Percentiles rank a stretch among this genome's conserved stretches.
Conservation (phyloP, 345 rosid species). For the Pistacia atlantica region DNA sequence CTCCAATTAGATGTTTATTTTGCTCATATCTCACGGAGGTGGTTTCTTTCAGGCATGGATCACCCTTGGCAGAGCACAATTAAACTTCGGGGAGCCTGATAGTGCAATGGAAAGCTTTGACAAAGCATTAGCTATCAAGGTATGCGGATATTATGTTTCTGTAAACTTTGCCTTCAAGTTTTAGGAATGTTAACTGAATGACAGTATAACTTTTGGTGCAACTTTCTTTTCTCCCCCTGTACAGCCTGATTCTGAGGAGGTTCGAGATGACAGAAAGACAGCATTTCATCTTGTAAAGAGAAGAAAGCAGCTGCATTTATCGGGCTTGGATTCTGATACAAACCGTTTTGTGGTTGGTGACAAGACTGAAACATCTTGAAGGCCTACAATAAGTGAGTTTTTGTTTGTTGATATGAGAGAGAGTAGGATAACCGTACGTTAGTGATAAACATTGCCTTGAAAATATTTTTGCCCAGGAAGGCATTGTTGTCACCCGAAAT, state of each 20-base stretch:
- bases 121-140: slow-evolving; percentile 70
- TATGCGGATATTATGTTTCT: slow-evolving; percentile 13
- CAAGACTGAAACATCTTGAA: slow-evolving; percentile 34
- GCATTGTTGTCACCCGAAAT: too few relatives aligned
- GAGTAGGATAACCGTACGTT: too few relatives aligned
- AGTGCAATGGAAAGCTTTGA: slow-evolving; percentile 74
- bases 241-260: slow-evolving; percentile 65
- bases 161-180: neutral
- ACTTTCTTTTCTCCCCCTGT: neutral
- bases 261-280: slow-evolving; percentile 55
- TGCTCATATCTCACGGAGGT: neutral
- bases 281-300: slow-evolving; percentile 67
- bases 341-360: slow-evolving; percentile 63
- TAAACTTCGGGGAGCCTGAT: slow-evolving; percentile 94
- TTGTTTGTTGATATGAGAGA: neutral
- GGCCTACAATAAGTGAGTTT: neutral
- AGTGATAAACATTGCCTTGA: neutral
- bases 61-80: slow-evolving; percentile 93
- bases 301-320: slow-evolving; percentile 67
- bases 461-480: too few relatives aligned
- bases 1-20: neutral
- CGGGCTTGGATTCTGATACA: slow-evolving; percentile 46
- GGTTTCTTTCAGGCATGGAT: slow-evolving; percentile 70
- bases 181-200: neutral
- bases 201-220: neutral